Percentiles rank a stretch among this genome's conserved stretches.
phyloP scores from a whole-genome alignment of 2,329 filamentous ascomycete genomes.

The Paraphaeosphaeria minitans region DNA sequence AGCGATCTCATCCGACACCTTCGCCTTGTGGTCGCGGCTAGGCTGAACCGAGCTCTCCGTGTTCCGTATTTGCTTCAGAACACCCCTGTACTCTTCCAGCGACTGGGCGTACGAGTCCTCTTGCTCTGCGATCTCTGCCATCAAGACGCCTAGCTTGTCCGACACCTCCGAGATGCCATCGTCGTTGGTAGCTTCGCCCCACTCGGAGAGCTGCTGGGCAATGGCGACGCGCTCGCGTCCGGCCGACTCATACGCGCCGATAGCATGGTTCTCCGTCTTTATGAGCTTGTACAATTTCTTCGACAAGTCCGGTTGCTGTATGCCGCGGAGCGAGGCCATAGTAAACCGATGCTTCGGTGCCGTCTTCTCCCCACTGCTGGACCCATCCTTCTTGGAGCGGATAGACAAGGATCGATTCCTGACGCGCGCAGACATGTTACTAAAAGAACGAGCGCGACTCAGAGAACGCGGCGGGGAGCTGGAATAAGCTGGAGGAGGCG shows the following conservation, averaged over 20 bases:
- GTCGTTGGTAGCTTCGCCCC: constrained; percentile 91
- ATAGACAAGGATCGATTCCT: constrained; percentile 78
- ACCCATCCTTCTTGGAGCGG: constrained; percentile 65
- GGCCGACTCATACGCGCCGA: constrained; percentile 81
- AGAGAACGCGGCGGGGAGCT: constrained; percentile 27
- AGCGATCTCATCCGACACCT: constrained; percentile 90
- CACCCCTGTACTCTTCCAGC: constrained; percentile 79
- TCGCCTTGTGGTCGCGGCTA: constrained; percentile 81
- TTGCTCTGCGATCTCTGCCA: constrained; percentile 92
- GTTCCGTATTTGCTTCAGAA: constrained; percentile 92
- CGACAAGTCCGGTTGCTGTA: constrained; percentile 84
- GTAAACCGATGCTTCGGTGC: constrained; percentile 73
- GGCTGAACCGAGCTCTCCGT: constrained; percentile 96
- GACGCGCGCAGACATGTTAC: constrained; percentile 26
- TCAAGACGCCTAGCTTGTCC: constrained; percentile 91
- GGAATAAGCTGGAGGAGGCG: constrained; percentile 33
- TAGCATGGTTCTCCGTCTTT: constrained; percentile 91
- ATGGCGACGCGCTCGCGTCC: constrained; percentile 83
- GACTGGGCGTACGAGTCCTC: constrained; percentile 87
- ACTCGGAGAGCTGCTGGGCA: constrained; percentile 90
- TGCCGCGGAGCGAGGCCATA: constrained; percentile 83
- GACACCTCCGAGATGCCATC: constrained; percentile 86
- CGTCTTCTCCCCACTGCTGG: constrained; percentile 50
- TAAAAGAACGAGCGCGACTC: constrained; percentile 39
- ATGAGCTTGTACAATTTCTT: constrained; percentile 89